Conservation (phyloP, 202 grass and related monocot species). For the Bolboschoenoplectus hybrid region DNA sequence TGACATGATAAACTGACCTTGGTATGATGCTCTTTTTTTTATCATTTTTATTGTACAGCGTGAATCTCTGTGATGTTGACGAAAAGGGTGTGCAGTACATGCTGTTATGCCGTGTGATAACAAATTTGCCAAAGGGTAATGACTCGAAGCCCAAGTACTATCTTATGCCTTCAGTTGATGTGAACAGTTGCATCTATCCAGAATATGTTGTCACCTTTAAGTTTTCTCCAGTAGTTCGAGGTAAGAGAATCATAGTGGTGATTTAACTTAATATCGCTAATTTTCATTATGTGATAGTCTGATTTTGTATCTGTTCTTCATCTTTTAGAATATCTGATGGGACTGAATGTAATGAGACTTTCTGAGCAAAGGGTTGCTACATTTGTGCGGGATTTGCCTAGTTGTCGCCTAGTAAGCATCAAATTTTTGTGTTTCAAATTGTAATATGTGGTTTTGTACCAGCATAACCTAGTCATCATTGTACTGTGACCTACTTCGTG, state of each 20-base stretch:
- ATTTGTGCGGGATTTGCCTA: slow-evolving; percentile 48
- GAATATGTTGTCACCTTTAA: slow-evolving; percentile 83
- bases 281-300: slow-evolving; percentile 39
- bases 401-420: slow-evolving; percentile 58
- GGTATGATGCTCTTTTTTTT: slow-evolving; percentile 24
- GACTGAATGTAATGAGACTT: slow-evolving; percentile 61
- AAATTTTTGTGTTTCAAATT: not conserved
- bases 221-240: slow-evolving; percentile 62
- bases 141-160: slow-evolving; percentile 62
- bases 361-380: slow-evolving; percentile 46
- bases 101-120: slow-evolving; percentile 73
- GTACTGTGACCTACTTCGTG: not conserved
- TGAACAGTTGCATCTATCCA: slow-evolving; percentile 62
- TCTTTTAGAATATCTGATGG: slow-evolving; percentile 89
- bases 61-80: slow-evolving; percentile 89
- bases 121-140: slow-evolving; percentile 68
- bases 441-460: not conserved
- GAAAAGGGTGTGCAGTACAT: slow-evolving; percentile 89
- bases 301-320: slow-evolving; percentile 36
- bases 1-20: not conserved
- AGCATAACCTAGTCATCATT: not conserved
- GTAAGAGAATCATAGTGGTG: slow-evolving; percentile 49
- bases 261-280: slow-evolving; percentile 34
- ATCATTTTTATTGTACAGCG: slow-evolving; percentile 46
- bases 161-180: slow-evolving; percentile 58